Conservation (phyloP, 2,329 filamentous ascomycete species). For the Penicillium sp. region DNA sequence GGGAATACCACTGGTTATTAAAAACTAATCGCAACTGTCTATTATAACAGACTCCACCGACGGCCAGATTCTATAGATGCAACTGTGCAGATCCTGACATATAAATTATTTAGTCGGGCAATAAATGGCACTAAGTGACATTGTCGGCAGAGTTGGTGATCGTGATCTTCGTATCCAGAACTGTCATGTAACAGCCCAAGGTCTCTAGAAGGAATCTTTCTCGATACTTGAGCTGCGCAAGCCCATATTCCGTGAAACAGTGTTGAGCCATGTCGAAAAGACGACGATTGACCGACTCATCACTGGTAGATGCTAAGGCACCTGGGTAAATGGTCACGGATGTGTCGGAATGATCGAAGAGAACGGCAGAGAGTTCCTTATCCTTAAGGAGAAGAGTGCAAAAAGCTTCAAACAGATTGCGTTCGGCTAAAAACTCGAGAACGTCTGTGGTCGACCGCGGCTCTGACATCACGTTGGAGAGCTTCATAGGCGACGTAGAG, state of each 20-base stretch:
- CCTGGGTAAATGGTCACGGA: not conserved
- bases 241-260: not conserved
- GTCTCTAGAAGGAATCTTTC: constrained; percentile 2
- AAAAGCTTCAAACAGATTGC: constrained; percentile 7
- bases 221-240: not conserved
- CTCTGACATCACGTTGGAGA: not conserved
- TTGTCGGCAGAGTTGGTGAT: too few relatives aligned
- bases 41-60: too few relatives aligned
- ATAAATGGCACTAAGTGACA: too few relatives aligned
- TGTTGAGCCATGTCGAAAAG: not conserved
- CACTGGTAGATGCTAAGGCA: not conserved
- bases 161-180: too few relatives aligned
- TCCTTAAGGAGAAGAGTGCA: not conserved
- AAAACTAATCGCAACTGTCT: too few relatives aligned
- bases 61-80: too few relatives aligned
- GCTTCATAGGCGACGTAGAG: not conserved
- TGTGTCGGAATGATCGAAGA: not conserved
- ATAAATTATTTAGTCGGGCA: too few relatives aligned
- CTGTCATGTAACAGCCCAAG: constrained; percentile 8
- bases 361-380: not conserved
- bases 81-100: too few relatives aligned
- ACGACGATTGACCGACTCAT: not conserved
- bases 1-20: too few relatives aligned
- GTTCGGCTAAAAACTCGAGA: not conserved
- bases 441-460: not conserved